Evolutionary conservation across 441 rosid species (phyloP).

Genomic region (Aleurites moluccanus): DNA sequence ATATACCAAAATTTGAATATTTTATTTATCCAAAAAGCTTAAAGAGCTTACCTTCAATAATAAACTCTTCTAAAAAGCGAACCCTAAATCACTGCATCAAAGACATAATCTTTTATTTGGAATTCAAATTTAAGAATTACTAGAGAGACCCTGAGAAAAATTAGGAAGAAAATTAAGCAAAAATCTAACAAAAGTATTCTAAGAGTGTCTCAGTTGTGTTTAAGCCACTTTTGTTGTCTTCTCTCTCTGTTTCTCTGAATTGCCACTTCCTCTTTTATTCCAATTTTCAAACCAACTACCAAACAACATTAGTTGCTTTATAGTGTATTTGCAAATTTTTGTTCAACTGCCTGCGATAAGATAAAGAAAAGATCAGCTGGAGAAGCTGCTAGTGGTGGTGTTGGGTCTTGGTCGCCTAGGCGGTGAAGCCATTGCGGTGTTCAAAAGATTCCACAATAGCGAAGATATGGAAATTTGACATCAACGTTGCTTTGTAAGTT

Average conservation of each 20-base stretch:
- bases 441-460: constrained; percentile 93
- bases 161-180: not conserved
- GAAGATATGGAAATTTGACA: constrained; percentile 21
- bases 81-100: constrained; percentile 8
- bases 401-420: constrained; percentile 38
- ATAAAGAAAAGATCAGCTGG: constrained; percentile 38
- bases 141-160: not conserved
- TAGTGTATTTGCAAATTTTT: not conserved
- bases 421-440: constrained; percentile 94
- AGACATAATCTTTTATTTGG: not conserved
- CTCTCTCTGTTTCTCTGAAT: constrained; percentile 26
- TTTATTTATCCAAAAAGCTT: not conserved
- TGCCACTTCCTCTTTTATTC: constrained; percentile 37
- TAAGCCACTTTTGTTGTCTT: not conserved
- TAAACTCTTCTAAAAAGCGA: not conserved
- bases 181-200: not conserved
- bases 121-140: not conserved
- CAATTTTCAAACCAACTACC: constrained; percentile 35
- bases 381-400: constrained; percentile 22
- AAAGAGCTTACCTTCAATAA: constrained; percentile 9
- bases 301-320: not conserved
- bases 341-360: constrained; percentile 36
- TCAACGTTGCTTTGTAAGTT: no score
- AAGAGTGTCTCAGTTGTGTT: constrained; percentile 12
- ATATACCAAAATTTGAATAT: not conserved